These are phyloP conservation scores for Macrolepiota fuliginosa DNA, from an alignment of 768 basidiomycete genomes.

Conservation along the genomic window DNA sequence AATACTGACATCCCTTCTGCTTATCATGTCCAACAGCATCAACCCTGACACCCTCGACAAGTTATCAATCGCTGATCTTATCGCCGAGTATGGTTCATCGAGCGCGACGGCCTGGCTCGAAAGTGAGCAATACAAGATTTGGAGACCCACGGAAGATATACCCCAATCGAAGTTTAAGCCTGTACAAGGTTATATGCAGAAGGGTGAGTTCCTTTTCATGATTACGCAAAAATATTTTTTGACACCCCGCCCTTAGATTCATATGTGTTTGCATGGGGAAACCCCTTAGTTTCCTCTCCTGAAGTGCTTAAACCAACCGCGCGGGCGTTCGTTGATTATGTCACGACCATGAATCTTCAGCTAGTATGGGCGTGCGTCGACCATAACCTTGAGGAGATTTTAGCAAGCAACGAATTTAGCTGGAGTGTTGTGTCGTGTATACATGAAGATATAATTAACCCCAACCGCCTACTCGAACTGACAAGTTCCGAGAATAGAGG, in stretches of 20 bases:
- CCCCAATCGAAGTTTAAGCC: constrained; percentile 41
- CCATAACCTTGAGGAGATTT: constrained; percentile 45
- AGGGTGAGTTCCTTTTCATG: constrained; percentile 15
- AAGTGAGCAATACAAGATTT: constrained; percentile 46
- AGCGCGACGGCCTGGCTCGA: constrained; percentile 74
- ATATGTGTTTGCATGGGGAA: constrained; percentile 63
- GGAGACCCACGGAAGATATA: constrained; percentile 37
- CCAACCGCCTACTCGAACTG: not conserved
- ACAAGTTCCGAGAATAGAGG: constrained; percentile 33
- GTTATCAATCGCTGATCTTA: constrained; percentile 43
- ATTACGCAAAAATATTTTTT: not conserved
- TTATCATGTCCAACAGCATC: not conserved
- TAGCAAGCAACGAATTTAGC: constrained; percentile 39
- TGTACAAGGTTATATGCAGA: constrained; percentile 59
- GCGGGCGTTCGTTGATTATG: constrained; percentile 44
- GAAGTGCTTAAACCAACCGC: constrained; percentile 33
- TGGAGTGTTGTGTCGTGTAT: constrained; percentile 66
- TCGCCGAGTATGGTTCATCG: constrained; percentile 65
- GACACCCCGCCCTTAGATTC: constrained; percentile 23
- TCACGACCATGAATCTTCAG: constrained; percentile 41
- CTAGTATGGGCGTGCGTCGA: constrained; percentile 64
- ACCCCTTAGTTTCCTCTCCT: constrained; percentile 50
- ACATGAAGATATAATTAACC: constrained; percentile 21
- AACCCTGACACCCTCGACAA: constrained; percentile 21
- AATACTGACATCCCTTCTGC: not conserved